Base-by-base conservation (phyloP, 805 yeast species). In the Kluyveromyces nonfermentans region DNA sequence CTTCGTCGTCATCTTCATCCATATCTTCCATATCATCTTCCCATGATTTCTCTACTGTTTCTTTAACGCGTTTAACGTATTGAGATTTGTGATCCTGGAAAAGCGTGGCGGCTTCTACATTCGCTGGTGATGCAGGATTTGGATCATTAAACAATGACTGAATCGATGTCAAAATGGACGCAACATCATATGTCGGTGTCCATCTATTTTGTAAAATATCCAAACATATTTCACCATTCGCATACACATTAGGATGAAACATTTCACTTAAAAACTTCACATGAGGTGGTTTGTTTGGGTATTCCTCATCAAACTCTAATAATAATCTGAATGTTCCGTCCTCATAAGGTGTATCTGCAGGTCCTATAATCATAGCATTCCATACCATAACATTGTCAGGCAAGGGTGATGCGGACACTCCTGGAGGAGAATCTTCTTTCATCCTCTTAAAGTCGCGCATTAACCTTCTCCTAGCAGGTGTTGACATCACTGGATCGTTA, bases 181-280 rank as follows among this genome's bases (percentile, higher is more conserved):
- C 88, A 33, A 93, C 98, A 59, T 93, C 98, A 60, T 90, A 93
- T 1, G 98, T 93, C 10, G 98, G 98, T 20, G 95, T 84, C 98
- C 98, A 93, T 61, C 97, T 74, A 68, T 90, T 93, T 62, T 93
- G 98, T 52, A 93, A 70, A 52, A 93, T 93, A 67, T 93, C 98
- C 50, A 93, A 74, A 68, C 98, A 93, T 50, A 93, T 77, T 58
- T 93, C 97, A 20, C 98, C 98, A 38, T 82, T 76, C 8, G 95
- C 95, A 59, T 93, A 93, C 3, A 93, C 97, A 60, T 93, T 93
- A 2, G 98, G 98, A 62, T 93, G 98, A 64, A 93, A 93, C 96
- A 93, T 93, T 56, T 85, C 90, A 48, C 90, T 81, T 33, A 89
- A 70, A 62, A 93, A 93, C 61, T 85, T 83, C 37, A 93, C 98